Conservation (phyloP, 176 grass and related monocot genomes). For the Hsuehochloa calcarea region DNA sequence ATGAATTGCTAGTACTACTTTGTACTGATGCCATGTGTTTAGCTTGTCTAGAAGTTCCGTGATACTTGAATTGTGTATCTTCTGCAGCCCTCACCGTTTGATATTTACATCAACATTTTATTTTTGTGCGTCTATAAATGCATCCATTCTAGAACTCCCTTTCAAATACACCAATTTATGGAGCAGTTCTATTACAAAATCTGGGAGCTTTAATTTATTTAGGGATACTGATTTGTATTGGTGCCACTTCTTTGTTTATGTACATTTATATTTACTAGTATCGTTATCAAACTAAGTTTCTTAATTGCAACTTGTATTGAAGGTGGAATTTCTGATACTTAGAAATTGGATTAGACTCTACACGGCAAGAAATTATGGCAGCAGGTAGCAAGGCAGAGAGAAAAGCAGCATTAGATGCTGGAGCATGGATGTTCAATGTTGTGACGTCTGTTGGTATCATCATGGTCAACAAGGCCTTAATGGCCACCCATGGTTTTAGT, state of each 20-base stretch:
- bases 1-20: not conserved
- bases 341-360: conserved; percentile 11
- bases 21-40: not conserved
- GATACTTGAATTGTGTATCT: not conserved
- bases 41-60: not conserved
- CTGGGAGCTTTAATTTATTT: not conserved
- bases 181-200: not conserved
- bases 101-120: not conserved
- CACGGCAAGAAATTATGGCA: conserved; percentile 21
- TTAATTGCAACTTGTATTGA: not conserved
- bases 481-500: conserved; percentile 28
- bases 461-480: conserved; percentile 31
- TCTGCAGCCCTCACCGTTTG: not conserved
- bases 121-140: not conserved
- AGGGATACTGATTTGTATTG: not conserved
- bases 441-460: conserved; percentile 33
- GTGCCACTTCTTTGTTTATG: not conserved
- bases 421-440: conserved; percentile 30
- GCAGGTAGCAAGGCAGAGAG: conserved; percentile 22
- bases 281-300: not conserved
- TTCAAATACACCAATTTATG: not conserved
- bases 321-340: not conserved
- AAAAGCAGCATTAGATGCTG: conserved; percentile 28
- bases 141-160: conserved; percentile 3
- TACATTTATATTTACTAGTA: not conserved